phyloP scores from a whole-genome alignment of 176 grass and related monocot genomes.

The Themeda triandra region DNA sequence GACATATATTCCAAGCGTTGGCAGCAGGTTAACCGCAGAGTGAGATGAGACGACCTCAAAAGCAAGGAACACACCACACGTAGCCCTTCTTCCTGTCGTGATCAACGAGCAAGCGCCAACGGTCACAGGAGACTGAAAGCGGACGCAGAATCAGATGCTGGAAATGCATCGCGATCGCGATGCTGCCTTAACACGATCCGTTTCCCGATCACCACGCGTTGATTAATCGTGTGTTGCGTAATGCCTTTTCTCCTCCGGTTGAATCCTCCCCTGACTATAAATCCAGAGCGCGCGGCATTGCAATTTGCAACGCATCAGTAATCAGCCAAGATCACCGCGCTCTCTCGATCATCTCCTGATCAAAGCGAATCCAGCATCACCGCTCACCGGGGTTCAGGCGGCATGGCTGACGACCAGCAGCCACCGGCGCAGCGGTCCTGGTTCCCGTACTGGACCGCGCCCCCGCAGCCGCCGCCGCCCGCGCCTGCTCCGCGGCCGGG shows the following conservation, averaged over 20 bases:
- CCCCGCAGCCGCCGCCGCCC: background rate
- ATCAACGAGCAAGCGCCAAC: background rate
- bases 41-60: background rate
- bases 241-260: background rate
- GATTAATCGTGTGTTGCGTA: background rate
- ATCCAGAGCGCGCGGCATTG: background rate
- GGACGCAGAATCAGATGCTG: conserved; percentile 27
- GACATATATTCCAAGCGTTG: conserved; percentile 7
- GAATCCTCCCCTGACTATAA: background rate
- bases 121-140: background rate
- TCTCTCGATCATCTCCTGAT: background rate
- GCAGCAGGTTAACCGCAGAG: background rate
- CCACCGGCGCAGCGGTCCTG: conserved; percentile 25
- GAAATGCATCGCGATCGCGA: background rate
- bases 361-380: background rate
- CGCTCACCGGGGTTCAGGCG: background rate
- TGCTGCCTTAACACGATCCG: background rate
- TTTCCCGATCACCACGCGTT: background rate
- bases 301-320: background rate
- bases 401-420: conserved; percentile 35
- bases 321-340: background rate
- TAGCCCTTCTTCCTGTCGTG: background rate
- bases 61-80: conserved; percentile 18
- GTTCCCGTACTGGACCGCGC: conserved; percentile 35
- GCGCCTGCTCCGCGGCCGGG: background rate